A percentile compares a stretch with the other conserved stretches of the same genome.
These are phyloP conservation scores for Cokeromyces recurvatus DNA, from an alignment of 371 early-diverging fungal genomes.

Conservation along the genomic window DNA sequence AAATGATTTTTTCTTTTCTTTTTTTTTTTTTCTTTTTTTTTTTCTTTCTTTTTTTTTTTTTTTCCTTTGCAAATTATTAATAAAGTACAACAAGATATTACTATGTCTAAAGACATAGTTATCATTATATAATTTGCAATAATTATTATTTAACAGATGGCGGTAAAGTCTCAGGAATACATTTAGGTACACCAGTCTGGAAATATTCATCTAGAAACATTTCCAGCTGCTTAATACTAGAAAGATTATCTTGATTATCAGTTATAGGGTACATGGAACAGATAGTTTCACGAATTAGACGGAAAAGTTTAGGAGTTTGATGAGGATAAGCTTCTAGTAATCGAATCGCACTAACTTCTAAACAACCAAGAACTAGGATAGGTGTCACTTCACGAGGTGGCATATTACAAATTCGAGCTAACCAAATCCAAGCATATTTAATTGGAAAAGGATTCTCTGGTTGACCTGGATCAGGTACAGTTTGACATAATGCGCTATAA, in stretches of 20 bases:
- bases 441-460: slow-evolving; percentile 56
- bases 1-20: too few species aligned
- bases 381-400: slow-evolving; percentile 73
- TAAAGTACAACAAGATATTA: too few species aligned
- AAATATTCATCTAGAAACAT: slow-evolving; percentile 13
- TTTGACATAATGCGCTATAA: slow-evolving; percentile 75
- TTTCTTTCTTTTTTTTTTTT: too few species aligned
- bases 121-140: too few species aligned
- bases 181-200: slow-evolving; percentile 6
- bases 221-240: slow-evolving; percentile 5
- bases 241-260: slow-evolving; percentile 2
- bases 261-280: neutral
- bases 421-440: slow-evolving; percentile 73
- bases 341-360: slow-evolving; percentile 50
- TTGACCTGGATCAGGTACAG: slow-evolving; percentile 36
- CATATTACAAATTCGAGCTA: slow-evolving; percentile 73
- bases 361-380: slow-evolving; percentile 46
- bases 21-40: too few species aligned
- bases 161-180: too few species aligned
- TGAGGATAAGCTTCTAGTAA: slow-evolving; percentile 29
- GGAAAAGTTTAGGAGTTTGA: slow-evolving; percentile 32
- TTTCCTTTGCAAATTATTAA: too few species aligned
- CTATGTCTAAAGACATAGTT: too few species aligned
- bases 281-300: slow-evolving; percentile 18
- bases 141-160: too few species aligned